phyloP scores from a whole-genome alignment of 2,329 filamentous ascomycete genomes.

The Alternaria brassicicola region DNA sequence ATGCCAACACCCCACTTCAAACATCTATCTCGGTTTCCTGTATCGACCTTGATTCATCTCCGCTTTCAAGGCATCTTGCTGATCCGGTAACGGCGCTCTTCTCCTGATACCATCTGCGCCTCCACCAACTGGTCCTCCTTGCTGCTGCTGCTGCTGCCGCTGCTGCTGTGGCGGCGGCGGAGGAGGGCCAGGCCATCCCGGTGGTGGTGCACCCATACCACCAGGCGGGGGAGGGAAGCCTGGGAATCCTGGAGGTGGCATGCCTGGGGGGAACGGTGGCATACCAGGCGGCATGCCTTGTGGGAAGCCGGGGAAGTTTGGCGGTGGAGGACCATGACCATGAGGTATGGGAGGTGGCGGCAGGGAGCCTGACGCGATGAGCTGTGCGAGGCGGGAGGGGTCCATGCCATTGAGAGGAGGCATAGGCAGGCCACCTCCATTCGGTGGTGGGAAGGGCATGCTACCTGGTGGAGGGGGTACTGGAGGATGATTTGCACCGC shows the following conservation, averaged over 20 bases:
- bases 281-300: slow-evolving; percentile 29
- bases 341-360: slow-evolving; percentile 45
- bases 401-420: slow-evolving; percentile 37
- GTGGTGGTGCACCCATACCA: slow-evolving; percentile 21
- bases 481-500: slow-evolving; percentile 45
- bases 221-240: slow-evolving; percentile 25
- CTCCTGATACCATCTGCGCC: slow-evolving; percentile 35
- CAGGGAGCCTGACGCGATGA: slow-evolving; percentile 44
- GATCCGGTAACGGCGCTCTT: slow-evolving; percentile 77
- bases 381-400: slow-evolving; percentile 41
- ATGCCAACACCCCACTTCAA: background rate
- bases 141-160: slow-evolving; percentile 17
- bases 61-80: slow-evolving; percentile 79
- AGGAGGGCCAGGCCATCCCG: slow-evolving; percentile 12
- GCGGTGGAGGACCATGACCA: slow-evolving; percentile 26
- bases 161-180: slow-evolving; percentile 24
- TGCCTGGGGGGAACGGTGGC: slow-evolving; percentile 27
- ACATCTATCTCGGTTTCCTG: slow-evolving; percentile 36
- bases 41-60: slow-evolving; percentile 70
- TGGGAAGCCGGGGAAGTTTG: slow-evolving; percentile 34
- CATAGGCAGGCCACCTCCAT: slow-evolving; percentile 15
- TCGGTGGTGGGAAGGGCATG: slow-evolving; percentile 29
- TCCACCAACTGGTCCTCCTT: slow-evolving; percentile 24
- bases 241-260: slow-evolving; percentile 34
- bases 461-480: slow-evolving; percentile 38